These are phyloP conservation scores for Dictyostelium purpureum DNA, from an alignment of 78 protist genomes.

Conservation along the genomic window DNA sequence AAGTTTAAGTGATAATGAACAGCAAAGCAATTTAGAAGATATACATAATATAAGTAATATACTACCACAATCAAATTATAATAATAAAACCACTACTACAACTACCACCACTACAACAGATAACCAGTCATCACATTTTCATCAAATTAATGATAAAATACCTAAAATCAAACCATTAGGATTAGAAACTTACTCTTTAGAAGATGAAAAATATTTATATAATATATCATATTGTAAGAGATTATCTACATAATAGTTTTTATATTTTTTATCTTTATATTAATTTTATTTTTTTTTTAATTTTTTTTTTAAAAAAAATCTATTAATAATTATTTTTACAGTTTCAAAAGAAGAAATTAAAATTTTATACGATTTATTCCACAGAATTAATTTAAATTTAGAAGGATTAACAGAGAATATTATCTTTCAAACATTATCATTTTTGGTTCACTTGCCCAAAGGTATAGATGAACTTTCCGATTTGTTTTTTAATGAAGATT, in stretches of 20 bases:
- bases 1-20: no score
- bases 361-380: conserved; percentile 38
- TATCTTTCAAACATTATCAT: conserved; percentile 51
- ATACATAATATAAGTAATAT: no score
- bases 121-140: not conserved
- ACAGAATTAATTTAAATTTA: conserved; percentile 14
- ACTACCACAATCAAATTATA: no score
- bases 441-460: conserved; percentile 31
- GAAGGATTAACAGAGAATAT: conserved; percentile 42
- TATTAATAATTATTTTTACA: not conserved
- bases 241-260: no score
- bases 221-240: conserved; percentile 13
- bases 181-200: not conserved
- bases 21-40: no score
- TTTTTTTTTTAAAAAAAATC: not conserved
- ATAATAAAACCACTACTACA: not conserved
- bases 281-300: not conserved
- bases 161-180: not conserved
- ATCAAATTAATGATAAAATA: not conserved
- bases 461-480: conserved; percentile 11
- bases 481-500: not conserved
- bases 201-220: conserved; percentile 36
- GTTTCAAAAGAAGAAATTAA: conserved; percentile 71
- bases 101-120: not conserved
- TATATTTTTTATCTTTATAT: not conserved